Evolutionary conservation across 1,139 yeast species (phyloP), one percentile per base, ranked within the genome.

Genomic region (Maudiozyma humilis): DNA sequence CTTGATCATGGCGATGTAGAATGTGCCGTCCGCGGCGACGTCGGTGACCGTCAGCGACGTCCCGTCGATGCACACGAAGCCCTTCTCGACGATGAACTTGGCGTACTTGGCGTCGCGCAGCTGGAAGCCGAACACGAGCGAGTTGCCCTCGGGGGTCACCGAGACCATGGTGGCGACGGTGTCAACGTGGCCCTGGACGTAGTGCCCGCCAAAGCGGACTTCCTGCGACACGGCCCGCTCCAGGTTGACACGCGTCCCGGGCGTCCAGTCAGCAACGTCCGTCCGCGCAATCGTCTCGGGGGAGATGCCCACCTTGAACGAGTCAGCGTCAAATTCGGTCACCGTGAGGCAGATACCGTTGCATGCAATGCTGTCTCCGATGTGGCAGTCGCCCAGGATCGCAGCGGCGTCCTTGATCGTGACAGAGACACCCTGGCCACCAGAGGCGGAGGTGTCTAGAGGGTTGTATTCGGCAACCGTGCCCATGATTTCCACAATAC

Each of bases 111-210:
- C 50, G 47, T 88, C 95, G 44, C 85, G 69, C 19, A 89, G 73
- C 62, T 75, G 68, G 65, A 91, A 88, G 1, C 87, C 83, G 59
- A 79, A 82, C 2, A 81, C 71, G 32, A 88, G 69, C 2, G 97
- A 83, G 63, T 88, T 85, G 2, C 84, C 93, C 57, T 89, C 97
- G 0, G 75, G 66, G 6, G 52, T 65, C 30, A 67, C 71, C 1
- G 65, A 62, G 1, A 74, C 73, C 33, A 93, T 83, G 29, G 66
- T 65, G 3, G 96, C 96, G 27, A 82, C 72, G 0, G 96, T 86
- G 60, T 91, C 98, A 30, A 93, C 89, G 67, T 91, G 99, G 13
- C 98, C 99, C 57, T 91, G 98, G 1, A 91, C 98, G 49, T 89
- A 79, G 65, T 91, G 99, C 1, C 99, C 98, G 23, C 99, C 98